Conservation (phyloP, 1,139 yeast species). For the Debaryomyces fabryi region DNA sequence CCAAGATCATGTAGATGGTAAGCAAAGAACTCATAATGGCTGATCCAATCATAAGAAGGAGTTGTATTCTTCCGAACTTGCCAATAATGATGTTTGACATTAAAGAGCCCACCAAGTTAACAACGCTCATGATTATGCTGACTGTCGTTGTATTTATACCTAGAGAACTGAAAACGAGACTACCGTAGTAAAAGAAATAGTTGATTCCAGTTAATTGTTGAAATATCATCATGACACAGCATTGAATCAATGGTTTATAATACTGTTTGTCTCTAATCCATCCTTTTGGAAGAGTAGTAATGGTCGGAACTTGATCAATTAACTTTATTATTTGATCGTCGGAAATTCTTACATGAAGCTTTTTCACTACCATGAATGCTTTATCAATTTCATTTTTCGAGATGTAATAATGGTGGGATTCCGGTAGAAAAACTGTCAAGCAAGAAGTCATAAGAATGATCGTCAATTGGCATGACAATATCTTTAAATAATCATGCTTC, state of each 20-base stretch:
- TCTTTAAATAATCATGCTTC: slow-evolving; percentile 10
- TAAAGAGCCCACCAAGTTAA: slow-evolving; percentile 21
- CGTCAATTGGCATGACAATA: slow-evolving; percentile 21
- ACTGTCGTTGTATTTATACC: slow-evolving; percentile 9
- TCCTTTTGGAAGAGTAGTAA: background rate
- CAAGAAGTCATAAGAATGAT: background rate
- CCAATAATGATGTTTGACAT: slow-evolving; percentile 13
- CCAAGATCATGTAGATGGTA: slow-evolving; percentile 4
- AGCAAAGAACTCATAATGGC: slow-evolving; percentile 5
- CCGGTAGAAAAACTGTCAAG: slow-evolving; percentile 6
- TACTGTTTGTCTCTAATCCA: background rate
- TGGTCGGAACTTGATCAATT: background rate
- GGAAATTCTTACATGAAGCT: background rate
- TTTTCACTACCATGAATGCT: background rate
- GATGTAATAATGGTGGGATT: slow-evolving; percentile 6
- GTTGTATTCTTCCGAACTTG: background rate
- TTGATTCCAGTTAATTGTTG: slow-evolving; percentile 42
- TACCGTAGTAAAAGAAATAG: slow-evolving; percentile 37
- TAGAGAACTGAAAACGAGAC: slow-evolving; percentile 20
- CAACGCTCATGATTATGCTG: slow-evolving; percentile 17
- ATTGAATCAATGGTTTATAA: slow-evolving; percentile 10
- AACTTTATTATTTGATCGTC: background rate
- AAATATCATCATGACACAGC: slow-evolving; percentile 28
- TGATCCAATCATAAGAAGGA: slow-evolving; percentile 9
- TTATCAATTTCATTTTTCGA: slow-evolving; percentile 1